Percentiles rank a stretch among this genome's conserved stretches.
These are phyloP conservation scores for Candida maesae DNA, from an alignment of 805 yeast species.

Conservation along the genomic window DNA sequence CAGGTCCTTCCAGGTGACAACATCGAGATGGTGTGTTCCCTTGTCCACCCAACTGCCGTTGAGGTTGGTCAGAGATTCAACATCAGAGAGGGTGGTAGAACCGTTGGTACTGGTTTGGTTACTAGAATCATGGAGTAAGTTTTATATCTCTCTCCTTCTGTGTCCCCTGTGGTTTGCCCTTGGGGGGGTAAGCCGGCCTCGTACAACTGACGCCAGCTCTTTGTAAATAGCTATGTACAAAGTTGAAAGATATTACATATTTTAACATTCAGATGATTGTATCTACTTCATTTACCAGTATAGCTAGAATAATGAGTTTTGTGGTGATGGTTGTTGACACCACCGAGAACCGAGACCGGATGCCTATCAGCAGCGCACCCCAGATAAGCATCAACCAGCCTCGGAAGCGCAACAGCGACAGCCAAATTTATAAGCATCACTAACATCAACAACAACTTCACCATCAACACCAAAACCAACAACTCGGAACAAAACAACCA, in stretches of 20 bases:
- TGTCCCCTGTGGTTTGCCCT: not conserved
- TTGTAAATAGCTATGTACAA: not conserved
- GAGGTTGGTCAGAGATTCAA: constrained; percentile 98
- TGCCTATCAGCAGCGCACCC: too few species aligned
- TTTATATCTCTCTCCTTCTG: too few species aligned
- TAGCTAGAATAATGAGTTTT: too few species aligned
- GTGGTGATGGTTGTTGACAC: too few species aligned
- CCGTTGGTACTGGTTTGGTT: constrained; percentile 97
- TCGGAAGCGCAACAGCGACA: too few species aligned
- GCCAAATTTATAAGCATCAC: too few species aligned
- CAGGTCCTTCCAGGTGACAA: constrained; percentile 99
- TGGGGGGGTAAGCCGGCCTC: not conserved
- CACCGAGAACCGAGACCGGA: too few species aligned
- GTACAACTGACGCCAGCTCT: not conserved
- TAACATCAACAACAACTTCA: too few species aligned
- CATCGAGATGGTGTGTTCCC: constrained; percentile 89
- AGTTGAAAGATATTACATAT: not conserved
- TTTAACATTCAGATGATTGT: not conserved
- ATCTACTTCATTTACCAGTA: not conserved
- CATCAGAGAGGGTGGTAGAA: constrained; percentile 99
- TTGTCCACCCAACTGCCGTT: constrained; percentile 86
- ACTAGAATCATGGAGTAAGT: constrained; percentile 77
- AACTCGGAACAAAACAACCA: too few species aligned
- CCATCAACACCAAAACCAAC: too few species aligned
- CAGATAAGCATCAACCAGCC: too few species aligned